Base-by-base conservation (phyloP, 441 rosid genomes). In the Pelargonium myrrhifolium region DNA sequence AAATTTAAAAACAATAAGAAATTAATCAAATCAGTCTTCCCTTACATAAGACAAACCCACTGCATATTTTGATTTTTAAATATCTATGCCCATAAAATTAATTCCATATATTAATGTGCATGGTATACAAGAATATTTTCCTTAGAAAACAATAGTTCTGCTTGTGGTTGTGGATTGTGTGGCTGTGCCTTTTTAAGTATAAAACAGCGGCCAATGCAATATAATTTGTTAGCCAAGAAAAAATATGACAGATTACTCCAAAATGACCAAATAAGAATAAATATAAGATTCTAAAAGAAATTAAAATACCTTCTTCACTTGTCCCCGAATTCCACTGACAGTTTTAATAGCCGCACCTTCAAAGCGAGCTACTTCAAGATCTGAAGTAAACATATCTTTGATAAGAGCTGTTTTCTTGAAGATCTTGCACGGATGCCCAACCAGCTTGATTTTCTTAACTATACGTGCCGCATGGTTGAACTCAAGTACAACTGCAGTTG, bases 301-400 rank as follows among this genome's bases (percentile, higher is more conserved):
- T 71, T 58, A 11, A 53, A 5, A 49, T 86, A 87, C 97, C 96
- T 87, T 93, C 84, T 93, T 93, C 68, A 91, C 86, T 72, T 86
- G 92, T 53, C 99, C 96, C 11, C 96, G 85, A 63, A 93, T 91
- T 65, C 97, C 97, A 81, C 99, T 93, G 65, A 91, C 99, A 49
- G 99, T 89, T 62, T 80, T 79, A 75, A 91, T 67, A 69, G 91
- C 78, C 49, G 96, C 87, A 76, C 96, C 99, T 83, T 89, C 96
- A 81, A 79, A 89, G 65, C 89, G 83, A 75, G 92, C 97, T 71
- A 89, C 77, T 76, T 93, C 97, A 67, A 93, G 95, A 81, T 93
- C 95, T 24, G 99, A 87, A 60, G 95, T 93, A 77, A 93, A 91
- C 96, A 93, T 91, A 76, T 87, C 85, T 70, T 81, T 87, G 58